Evolutionary conservation across 2,329 filamentous ascomycete genomes (phyloP), one percentile per base, ranked within the genome.

Genomic region (Diaporthe velutina): DNA sequence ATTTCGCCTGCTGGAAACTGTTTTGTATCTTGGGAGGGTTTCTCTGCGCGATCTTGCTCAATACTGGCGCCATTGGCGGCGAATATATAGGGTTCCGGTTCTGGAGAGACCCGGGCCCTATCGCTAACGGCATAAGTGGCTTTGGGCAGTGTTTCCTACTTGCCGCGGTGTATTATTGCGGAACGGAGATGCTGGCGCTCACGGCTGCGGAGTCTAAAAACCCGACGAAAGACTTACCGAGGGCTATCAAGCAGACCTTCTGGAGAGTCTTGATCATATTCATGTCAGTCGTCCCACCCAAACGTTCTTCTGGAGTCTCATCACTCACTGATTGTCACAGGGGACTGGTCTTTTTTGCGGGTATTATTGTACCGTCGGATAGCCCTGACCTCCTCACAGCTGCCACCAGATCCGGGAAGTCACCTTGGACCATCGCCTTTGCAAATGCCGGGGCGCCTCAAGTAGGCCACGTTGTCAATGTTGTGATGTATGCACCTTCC

Each of bases 121-220:
- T 83, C 50, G 80, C 80, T 6, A 80, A 83, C 45, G 82, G 82
- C 22, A 82, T 83, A 61, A 78, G 81, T 28, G 83, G 83, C 0
- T 83, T 84, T 57, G 82, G 82, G 3, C 80, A 83, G 74, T 79
- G 79, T 1, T 83, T 84, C 25, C 79, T 84, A 9, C 76, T 84
- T 1, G 82, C 83, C 13, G 82, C 82, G 2, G 81, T 83, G 1
- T 83, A 83, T 71, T 84, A 82, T 70, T 79, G 79, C 8, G 83
- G 83, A 3, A 83, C 82, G 4, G 83, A 84, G 71, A 82, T 83
- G 79, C 73, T 84, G 38, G 83, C 83, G 0, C 77, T 84, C 66
- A 83, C 82, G 0, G 83, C 80, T 4, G 81, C 79, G n/a, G 82
- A 83, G 76, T 81, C 79, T 61, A 79, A 79, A 50, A 77, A 82